Percentiles rank a stretch among this genome's conserved stretches.
These are phyloP conservation scores for Lentinula detonsa DNA, from an alignment of 768 basidiomycete species.

Conservation along the genomic window DNA sequence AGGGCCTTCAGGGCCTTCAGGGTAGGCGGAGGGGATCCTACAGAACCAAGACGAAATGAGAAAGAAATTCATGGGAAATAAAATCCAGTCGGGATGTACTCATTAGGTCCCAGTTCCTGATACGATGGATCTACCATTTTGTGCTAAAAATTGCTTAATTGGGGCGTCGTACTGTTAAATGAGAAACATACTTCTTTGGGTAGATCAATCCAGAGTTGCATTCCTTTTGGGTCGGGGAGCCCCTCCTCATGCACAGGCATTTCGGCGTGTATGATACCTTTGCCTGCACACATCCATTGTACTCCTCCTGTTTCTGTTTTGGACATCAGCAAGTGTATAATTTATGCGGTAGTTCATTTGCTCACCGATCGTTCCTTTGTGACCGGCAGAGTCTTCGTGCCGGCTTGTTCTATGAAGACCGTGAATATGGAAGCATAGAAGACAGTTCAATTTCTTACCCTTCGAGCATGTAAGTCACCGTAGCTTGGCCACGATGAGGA, in stretches of 20 bases:
- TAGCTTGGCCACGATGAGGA: slow-evolving; percentile 86
- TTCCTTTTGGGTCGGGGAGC: slow-evolving; percentile 66
- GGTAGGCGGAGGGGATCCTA: slow-evolving; percentile 71
- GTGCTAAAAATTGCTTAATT: slow-evolving; percentile 28
- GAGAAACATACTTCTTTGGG: slow-evolving; percentile 50
- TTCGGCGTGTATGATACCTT: slow-evolving; percentile 79
- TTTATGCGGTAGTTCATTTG: not conserved
- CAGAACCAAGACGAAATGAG: not conserved
- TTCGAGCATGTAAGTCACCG: slow-evolving; percentile 85
- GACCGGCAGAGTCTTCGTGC: slow-evolving; percentile 91
- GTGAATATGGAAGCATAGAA: not conserved
- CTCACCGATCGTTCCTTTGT: slow-evolving; percentile 61
- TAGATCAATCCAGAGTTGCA: slow-evolving; percentile 86
- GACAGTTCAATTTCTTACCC: slow-evolving; percentile 36
- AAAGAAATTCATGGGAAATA: not conserved
- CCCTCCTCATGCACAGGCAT: slow-evolving; percentile 79
- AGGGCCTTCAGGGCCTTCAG: slow-evolving; percentile 60
- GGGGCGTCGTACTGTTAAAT: no score
- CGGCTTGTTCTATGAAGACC: slow-evolving; percentile 45
- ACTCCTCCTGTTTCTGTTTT: slow-evolving; percentile 66
- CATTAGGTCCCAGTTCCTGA: slow-evolving; percentile 67
- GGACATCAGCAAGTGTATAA: not conserved
- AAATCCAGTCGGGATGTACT: slow-evolving; percentile 31
- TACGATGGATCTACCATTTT: slow-evolving; percentile 87
- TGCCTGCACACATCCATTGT: slow-evolving; percentile 91